Base-by-base conservation (phyloP, 164 flowering plant genomes). In the Chimonanthus praecox region DNA sequence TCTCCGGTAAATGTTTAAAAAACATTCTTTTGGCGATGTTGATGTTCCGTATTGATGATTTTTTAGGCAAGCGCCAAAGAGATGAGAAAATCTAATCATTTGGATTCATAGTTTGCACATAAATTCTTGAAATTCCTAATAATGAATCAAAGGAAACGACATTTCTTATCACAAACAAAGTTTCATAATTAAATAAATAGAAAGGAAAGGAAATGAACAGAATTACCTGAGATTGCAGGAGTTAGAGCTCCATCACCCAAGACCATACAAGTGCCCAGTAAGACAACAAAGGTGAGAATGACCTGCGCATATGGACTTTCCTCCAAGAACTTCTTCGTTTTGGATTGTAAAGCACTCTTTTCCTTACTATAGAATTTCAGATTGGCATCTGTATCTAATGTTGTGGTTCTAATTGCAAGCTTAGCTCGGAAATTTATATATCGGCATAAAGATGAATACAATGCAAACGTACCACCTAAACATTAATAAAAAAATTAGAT, bases 221-320 rank as follows among this genome's bases (percentile, higher is more conserved):
- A 11, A 4, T 44, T 67, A 80, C 83, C 83, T 49, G 72, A 73
- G 48, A 76, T 78, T 58, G 81, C 83, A 13, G 81, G 83, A 4
- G 83, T 75, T 18, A 81, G 77, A 16, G 79, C 81, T 69, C 80
- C 80, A 81, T 81, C 83, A 11, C 83, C 83, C n/a, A 81, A 78
- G 44, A 81, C 78, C 83, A 78, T 81, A 64, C 82, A 79, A 64
- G 79, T 78, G 10, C 83, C 81, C 46, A 81, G 73, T 67, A 78
- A 45, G 49, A 81, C 83, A 49, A 73, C 15, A 47, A 78, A 65
- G n/a, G 71, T 75, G 7, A 81, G 67, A 45, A 81, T 21, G 7
- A 62, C 60, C 44, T 75, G 83, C 21, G 74, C 78, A 49, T 0
- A 70, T 7, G 69, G 7, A 51, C 75, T 73, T 9, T 49, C 49